Percentiles rank a stretch among this genome's conserved stretches.
phyloP scores from a whole-genome alignment of 768 basidiomycete genomes.

The Lentinus tigrinus region DNA sequence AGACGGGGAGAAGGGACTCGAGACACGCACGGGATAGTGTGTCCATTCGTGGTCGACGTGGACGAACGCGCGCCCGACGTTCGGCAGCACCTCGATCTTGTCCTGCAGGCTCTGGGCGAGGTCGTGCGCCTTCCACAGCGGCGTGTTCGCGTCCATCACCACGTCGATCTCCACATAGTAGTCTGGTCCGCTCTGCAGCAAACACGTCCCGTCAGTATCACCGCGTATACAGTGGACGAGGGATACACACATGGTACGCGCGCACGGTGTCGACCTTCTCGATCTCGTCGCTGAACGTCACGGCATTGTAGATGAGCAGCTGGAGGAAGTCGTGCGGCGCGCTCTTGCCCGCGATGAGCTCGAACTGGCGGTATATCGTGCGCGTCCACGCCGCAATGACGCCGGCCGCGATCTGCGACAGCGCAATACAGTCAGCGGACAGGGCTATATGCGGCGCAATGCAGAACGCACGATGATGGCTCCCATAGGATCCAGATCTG shows the following conservation, averaged over 20 bases:
- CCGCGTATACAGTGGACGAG: not conserved
- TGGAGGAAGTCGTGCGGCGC: constrained; percentile 91
- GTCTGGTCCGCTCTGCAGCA: constrained; percentile 43
- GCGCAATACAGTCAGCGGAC: not conserved
- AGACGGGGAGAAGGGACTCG: not conserved
- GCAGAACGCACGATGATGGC: constrained; percentile 62
- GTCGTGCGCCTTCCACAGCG: constrained; percentile 87
- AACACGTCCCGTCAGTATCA: not conserved
- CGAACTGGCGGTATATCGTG: constrained; percentile 81
- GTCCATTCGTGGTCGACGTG: constrained; percentile 94
- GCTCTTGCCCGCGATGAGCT: constrained; percentile 85
- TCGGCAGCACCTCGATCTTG: constrained; percentile 84
- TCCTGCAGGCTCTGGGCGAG: constrained; percentile 82
- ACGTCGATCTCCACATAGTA: constrained; percentile 96
- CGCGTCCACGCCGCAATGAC: constrained; percentile 76
- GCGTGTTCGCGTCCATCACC: constrained; percentile 87
- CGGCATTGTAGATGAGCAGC: constrained; percentile 87
- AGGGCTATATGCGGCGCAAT: not conserved
- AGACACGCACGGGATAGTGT: constrained; percentile 54
- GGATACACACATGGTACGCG: constrained; percentile 79
- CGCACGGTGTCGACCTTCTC: constrained; percentile 87
- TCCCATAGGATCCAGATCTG: constrained; percentile 77
- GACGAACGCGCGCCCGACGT: constrained; percentile 91
- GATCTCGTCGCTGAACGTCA: constrained; percentile 86
- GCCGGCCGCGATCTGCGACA: constrained; percentile 67